A percentile compares a stretch with the other conserved stretches of the same genome.
Evolutionary conservation across 2,329 filamentous ascomycete genomes (phyloP).

Genomic region (Fusarium buxicola): DNA sequence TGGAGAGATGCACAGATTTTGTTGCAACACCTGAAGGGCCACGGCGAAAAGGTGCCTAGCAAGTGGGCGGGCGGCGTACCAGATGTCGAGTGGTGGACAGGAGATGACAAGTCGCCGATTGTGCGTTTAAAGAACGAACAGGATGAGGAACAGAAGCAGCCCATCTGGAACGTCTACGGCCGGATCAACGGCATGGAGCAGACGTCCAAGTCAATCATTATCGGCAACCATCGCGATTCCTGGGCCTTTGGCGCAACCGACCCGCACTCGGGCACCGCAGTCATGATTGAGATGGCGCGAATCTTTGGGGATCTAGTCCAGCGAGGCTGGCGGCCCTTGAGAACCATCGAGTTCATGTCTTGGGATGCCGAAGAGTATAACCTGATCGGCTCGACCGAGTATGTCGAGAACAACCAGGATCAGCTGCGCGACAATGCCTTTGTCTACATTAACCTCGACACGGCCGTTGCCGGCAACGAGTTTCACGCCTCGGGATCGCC

Average conservation of each 20-base stretch:
- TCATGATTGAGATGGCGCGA: conserved; percentile 89
- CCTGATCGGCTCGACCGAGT: conserved; percentile 92
- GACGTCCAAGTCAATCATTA: conserved; percentile 82
- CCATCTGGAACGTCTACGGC: conserved; percentile 93
- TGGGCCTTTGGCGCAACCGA: conserved; percentile 91
- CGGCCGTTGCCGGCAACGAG: conserved; percentile 78
- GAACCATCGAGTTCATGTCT: conserved; percentile 96
- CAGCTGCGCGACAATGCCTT: conserved; percentile 78
- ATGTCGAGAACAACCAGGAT: conserved; percentile 86
- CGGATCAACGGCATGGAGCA: conserved; percentile 88
- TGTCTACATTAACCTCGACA: conserved; percentile 92
- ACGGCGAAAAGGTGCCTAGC: conserved; percentile 75
- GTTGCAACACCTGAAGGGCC: conserved; percentile 79
- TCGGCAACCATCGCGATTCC: conserved; percentile 93
- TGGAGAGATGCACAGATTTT: conserved; percentile 90
- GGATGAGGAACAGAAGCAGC: conserved; percentile 83
- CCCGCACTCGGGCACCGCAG: conserved; percentile 87
- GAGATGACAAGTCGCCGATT: conserved; percentile 77
- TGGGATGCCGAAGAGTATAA: conserved; percentile 98
- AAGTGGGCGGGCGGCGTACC: conserved; percentile 84
- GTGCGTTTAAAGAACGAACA: conserved; percentile 89
- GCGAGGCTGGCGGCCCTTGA: conserved; percentile 87
- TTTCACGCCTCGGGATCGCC: conserved; percentile 87
- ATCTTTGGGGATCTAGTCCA: conserved; percentile 83
- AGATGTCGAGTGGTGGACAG: conserved; percentile 87